Conservation (phyloP, 2,329 filamentous ascomycete species). For the Dactylonectria macrodidyma region DNA sequence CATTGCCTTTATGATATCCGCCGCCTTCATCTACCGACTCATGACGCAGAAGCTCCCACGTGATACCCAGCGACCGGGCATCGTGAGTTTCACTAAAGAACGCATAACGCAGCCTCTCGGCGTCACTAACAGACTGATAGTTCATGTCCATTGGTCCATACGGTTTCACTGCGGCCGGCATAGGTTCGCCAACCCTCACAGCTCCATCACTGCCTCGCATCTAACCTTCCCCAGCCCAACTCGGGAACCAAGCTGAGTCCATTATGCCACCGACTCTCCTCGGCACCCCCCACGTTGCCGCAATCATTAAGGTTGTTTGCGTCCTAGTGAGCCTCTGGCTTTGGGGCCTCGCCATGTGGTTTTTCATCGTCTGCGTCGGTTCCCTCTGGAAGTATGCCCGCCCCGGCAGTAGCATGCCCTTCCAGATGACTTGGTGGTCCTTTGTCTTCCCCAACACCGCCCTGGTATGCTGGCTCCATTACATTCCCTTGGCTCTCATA, state of each 20-base stretch:
- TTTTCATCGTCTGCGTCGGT: slow-evolving; percentile 85
- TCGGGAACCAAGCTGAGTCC: slow-evolving; percentile 59
- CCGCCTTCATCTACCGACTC: slow-evolving; percentile 86
- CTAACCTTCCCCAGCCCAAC: slow-evolving; percentile 53
- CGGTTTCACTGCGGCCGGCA: slow-evolving; percentile 68
- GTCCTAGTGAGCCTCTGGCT: slow-evolving; percentile 82
- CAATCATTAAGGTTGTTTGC: slow-evolving; percentile 63
- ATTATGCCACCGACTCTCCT: slow-evolving; percentile 62
- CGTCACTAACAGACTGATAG: slow-evolving; percentile 48
- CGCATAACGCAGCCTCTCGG: no score
- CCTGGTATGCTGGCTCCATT: slow-evolving; percentile 57
- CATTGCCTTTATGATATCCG: slow-evolving; percentile 83
- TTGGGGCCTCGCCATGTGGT: slow-evolving; percentile 88
- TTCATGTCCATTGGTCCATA: slow-evolving; percentile 87
- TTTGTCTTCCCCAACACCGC: slow-evolving; percentile 89
- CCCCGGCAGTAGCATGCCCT: slow-evolving; percentile 73
- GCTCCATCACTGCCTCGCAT: neutral
- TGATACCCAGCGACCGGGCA: slow-evolving; percentile 82
- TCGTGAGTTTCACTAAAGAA: slow-evolving; percentile 58
- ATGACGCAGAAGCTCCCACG: slow-evolving; percentile 90
- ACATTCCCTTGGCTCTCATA: neutral
- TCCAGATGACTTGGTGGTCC: slow-evolving; percentile 89
- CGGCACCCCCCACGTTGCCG: slow-evolving; percentile 58
- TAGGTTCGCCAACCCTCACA: slow-evolving; percentile 44
- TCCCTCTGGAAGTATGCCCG: slow-evolving; percentile 79